These are phyloP conservation scores for Novakomyces olei DNA, from an alignment of 805 yeast species.

Conservation along the genomic window DNA sequence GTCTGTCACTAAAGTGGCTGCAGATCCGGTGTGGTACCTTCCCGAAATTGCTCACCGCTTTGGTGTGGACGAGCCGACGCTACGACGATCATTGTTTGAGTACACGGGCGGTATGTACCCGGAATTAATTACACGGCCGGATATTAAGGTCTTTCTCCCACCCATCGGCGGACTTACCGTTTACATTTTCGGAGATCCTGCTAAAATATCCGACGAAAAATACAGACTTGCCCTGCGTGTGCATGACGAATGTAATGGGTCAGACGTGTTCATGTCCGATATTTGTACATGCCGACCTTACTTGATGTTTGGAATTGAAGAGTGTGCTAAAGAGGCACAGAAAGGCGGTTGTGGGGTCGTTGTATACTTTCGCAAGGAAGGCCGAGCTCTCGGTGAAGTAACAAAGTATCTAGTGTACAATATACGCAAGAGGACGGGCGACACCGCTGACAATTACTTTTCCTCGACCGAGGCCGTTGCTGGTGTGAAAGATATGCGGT, in stretches of 20 bases:
- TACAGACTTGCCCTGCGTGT: slow-evolving; percentile 34
- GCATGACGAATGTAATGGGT: slow-evolving; percentile 51
- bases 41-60: slow-evolving; percentile 49
- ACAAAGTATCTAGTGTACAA: slow-evolving; percentile 48
- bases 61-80: slow-evolving; percentile 31
- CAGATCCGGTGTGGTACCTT: slow-evolving; percentile 49
- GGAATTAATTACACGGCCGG: slow-evolving; percentile 44
- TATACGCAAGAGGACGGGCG: slow-evolving; percentile 49
- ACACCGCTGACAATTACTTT: slow-evolving; percentile 44
- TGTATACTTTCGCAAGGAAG: slow-evolving; percentile 46
- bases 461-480: slow-evolving; percentile 51
- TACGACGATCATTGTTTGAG: slow-evolving; percentile 39
- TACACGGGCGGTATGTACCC: slow-evolving; percentile 56
- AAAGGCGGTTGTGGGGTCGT: slow-evolving; percentile 43
- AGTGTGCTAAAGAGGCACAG: slow-evolving; percentile 49
- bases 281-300: slow-evolving; percentile 53
- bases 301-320: slow-evolving; percentile 40
- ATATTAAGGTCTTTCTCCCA: slow-evolving; percentile 40
- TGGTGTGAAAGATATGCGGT: slow-evolving; percentile 51
- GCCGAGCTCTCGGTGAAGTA: slow-evolving; percentile 48
- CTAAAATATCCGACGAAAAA: slow-evolving; percentile 27
- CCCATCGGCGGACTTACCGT: slow-evolving; percentile 51
- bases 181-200: slow-evolving; percentile 43
- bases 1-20: slow-evolving; percentile 40
- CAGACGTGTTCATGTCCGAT: slow-evolving; percentile 47